These are phyloP conservation scores for Wickerhamiella spandovensis DNA, from an alignment of 805 yeast species.

Conservation along the genomic window DNA sequence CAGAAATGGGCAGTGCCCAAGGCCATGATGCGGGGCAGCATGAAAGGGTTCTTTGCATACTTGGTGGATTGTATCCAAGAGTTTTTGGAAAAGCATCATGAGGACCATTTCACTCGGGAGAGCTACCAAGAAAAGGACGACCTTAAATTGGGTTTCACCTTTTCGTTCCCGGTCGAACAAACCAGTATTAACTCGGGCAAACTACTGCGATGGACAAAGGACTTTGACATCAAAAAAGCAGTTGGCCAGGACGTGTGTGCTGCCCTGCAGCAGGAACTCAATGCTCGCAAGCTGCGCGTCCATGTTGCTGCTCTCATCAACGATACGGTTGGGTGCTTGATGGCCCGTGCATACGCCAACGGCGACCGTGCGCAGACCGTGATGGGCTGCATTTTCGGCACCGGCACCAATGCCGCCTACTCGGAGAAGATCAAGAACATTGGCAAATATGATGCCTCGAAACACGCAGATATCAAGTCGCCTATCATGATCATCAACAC, in stretches of 20 bases:
- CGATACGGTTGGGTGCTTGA: slow-evolving; percentile 89
- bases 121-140: slow-evolving; percentile 17
- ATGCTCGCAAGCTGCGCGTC: slow-evolving; percentile 40
- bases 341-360: slow-evolving; percentile 75
- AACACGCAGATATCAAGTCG: slow-evolving; percentile 21
- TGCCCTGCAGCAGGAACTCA: slow-evolving; percentile 56
- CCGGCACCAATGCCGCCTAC: slow-evolving; percentile 97
- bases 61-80: slow-evolving; percentile 56
- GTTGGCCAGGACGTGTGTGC: slow-evolving; percentile 74
- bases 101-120: slow-evolving; percentile 27
- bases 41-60: slow-evolving; percentile 57
- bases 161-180: slow-evolving; percentile 86
- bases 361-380: slow-evolving; percentile 58
- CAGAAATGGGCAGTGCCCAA: slow-evolving; percentile 67
- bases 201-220: slow-evolving; percentile 92
- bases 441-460: slow-evolving; percentile 49
- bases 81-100: slow-evolving; percentile 58
- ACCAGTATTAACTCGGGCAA: slow-evolving; percentile 66
- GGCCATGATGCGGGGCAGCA: slow-evolving; percentile 51
- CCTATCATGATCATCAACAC: slow-evolving; percentile 76
- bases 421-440: slow-evolving; percentile 63
- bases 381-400: slow-evolving; percentile 87
- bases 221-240: slow-evolving; percentile 74
- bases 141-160: slow-evolving; percentile 81
- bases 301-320: slow-evolving; percentile 78